Evolutionary conservation across 1,284 basidiomycete genomes (phyloP), one percentile per base, ranked within the genome.

Genomic region (Heterobasidion annosum): DNA sequence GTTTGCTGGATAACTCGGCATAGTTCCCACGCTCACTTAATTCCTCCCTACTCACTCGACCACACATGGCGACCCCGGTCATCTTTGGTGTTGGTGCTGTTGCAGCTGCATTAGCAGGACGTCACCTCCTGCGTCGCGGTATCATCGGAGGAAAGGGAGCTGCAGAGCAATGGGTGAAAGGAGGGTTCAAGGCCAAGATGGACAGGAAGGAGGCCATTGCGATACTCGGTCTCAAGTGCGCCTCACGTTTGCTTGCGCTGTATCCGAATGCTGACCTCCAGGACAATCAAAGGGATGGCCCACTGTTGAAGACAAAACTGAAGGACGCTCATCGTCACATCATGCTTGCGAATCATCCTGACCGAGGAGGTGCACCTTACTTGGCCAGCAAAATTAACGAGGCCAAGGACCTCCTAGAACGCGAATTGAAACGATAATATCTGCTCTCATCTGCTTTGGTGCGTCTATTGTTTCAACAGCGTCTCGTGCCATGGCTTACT

Each of bases 371-470:
- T 34, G 90, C 92, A 10, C 96, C 96, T 1, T 98, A 96, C 70
- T 73, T 99, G 43, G 96, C 96, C n/a, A 95, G 93, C 66, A 98
- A 97, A 77, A 93, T 96, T 56, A 97, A 96, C 69, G 93, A 97
- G 65, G 93, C 93, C 0, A 93, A 91, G 65, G 89, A 92, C 61
- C 61, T 93, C 55, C 68, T 93, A 34, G 91, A 93, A 52, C 88
- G 84, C 64, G 81, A 83, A 54, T 73, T 74, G 53, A 74, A 73
- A 61, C 69, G 75, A 65, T 76, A 64, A 66, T 47, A 10, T 8
- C 6, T 40, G 37, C 12, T 40, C n/a, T 40, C 37, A 25, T 40
- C 8, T 40, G 12, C n/a, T 40, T n/a, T n/a, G 37, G 37, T 40
- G n/a, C n/a, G 37, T 10, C n/a, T 12, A 40, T 40, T n/a, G 10